Base-by-base conservation (phyloP, 1,284 basidiomycete genomes). In the Pascua sp. region DNA sequence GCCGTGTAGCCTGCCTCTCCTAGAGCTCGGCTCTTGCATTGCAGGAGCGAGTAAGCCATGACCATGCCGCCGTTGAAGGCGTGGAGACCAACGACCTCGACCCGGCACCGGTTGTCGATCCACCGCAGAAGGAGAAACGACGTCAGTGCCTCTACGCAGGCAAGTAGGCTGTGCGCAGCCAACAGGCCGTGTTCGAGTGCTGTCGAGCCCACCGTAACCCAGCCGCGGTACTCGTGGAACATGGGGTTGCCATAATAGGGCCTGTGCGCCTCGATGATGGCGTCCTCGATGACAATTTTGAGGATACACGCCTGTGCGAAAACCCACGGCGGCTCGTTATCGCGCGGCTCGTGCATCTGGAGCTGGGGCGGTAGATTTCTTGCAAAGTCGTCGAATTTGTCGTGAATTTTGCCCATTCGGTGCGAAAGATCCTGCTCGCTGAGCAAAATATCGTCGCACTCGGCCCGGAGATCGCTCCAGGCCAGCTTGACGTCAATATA, bases 1-100 rank as follows among this genome's bases (percentile, higher is more conserved):
- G 24, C 24, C 24, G 24, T 32, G 24, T 32, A 32, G 24, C 24
- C 7, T 3, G 24, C 7, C 3, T 32, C 24, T 32, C 24, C 24
- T 3, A 32, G 4, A 4, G 24, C 24, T 32, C 24, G 24, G 24
- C 24, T 32, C 24, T 32, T 32, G 24, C 24, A 32, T 16, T 43
- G 42, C 11, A 51, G 50, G 9, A 51, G 50, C 11, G 50, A 42
- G 17, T 51, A 51, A 2, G 50, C 50, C 50, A 51, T 51, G 16
- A 42, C 42, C 11, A 51, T 36, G 16, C 50, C 50, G 17, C 50
- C 50, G 1, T 36, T 44, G 50, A 51, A 51, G 4, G 42, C 50
- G 24, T 32, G 24, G 24, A 32, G 24, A 7, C 24, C 24, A 3
- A 32, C 24, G 3, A 32, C 24, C 7, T 32, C 24, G 24, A 32